A percentile compares a stretch with the other conserved stretches of the same genome.
Conservation (phyloP, 202 grass and related monocot genomes). For the Panicum hallii region DNA sequence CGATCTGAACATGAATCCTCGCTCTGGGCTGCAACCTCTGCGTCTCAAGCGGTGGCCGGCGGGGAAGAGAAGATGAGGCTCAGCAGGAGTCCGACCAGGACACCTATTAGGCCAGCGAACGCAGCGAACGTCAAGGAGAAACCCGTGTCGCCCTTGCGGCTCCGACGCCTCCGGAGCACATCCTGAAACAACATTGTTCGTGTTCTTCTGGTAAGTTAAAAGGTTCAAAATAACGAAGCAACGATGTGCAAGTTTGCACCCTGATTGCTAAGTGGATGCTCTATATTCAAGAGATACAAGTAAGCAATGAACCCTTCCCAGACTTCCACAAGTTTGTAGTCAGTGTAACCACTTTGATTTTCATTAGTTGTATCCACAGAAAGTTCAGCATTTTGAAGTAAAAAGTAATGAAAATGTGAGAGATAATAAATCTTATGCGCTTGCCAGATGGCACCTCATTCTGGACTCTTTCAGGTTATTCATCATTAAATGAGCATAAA, state of each 20-base stretch:
- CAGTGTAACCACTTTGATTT: conserved; percentile 10
- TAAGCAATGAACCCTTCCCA: background rate
- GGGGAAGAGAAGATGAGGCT: conserved; percentile 70
- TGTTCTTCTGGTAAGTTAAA: background rate
- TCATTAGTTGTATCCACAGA: background rate
- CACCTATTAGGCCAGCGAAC: conserved; percentile 79
- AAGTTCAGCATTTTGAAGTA: background rate
- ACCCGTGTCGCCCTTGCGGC: conserved; percentile 62
- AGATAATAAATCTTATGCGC: background rate
- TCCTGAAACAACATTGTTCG: conserved; percentile 59
- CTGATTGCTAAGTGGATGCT: background rate
- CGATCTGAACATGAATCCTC: conserved; percentile 9
- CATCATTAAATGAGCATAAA: background rate
- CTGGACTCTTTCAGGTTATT: conserved; percentile 19
- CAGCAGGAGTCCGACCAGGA: conserved; percentile 82
- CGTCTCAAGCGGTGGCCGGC: conserved; percentile 52
- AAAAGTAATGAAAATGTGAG: conserved; percentile 5
- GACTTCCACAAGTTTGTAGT: background rate
- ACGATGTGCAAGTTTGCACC: background rate
- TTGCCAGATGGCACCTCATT: background rate
- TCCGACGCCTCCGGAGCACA: conserved; percentile 79
- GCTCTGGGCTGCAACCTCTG: conserved; percentile 30
- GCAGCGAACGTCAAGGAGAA: conserved; percentile 82
- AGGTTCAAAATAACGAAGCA: background rate
- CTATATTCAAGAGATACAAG: conserved; percentile 7